A percentile compares a stretch with the other conserved stretches of the same genome.
Evolutionary conservation across 495 filamentous ascomycete species (phyloP).

Genomic region (Podospora pseudocomata): DNA sequence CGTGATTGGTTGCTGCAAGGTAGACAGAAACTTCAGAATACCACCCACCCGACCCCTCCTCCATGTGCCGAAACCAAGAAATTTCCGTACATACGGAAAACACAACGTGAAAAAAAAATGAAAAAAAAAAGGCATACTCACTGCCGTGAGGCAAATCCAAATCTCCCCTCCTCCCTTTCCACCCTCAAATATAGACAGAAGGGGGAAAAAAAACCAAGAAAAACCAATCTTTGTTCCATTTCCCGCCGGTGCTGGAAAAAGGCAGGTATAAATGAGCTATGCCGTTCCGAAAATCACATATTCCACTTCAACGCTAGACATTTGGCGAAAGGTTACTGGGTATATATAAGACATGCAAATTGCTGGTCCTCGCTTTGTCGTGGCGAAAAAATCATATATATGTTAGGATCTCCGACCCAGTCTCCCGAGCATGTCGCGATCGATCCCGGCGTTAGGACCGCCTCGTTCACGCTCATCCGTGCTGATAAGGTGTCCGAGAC

Average conservation of each 20-base stretch:
- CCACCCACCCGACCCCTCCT: background rate
- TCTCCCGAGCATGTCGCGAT: constrained; percentile 43
- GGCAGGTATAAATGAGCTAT: background rate
- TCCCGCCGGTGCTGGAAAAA: background rate
- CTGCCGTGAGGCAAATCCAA: background rate
- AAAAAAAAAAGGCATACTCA: background rate
- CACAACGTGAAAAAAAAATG: background rate
- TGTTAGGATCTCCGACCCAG: constrained; percentile 24
- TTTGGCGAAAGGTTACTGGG: background rate
- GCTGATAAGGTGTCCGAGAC: constrained; percentile 43
- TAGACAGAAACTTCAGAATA: background rate
- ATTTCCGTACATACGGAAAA: background rate
- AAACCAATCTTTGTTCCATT: background rate
- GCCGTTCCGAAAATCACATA: background rate
- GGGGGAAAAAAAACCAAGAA: background rate
- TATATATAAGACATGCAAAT: constrained; percentile 2
- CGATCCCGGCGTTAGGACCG: constrained; percentile 34
- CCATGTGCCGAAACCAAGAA: background rate
- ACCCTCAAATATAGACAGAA: background rate
- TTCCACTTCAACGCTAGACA: background rate
- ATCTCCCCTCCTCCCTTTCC: background rate
- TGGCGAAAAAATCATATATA: background rate
- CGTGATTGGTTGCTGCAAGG: no score
- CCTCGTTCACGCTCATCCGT: constrained; percentile 9
- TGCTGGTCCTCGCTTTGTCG: background rate